Base-by-base conservation (phyloP, 179 eudicot genomes). In the Silene noctiflora region DNA sequence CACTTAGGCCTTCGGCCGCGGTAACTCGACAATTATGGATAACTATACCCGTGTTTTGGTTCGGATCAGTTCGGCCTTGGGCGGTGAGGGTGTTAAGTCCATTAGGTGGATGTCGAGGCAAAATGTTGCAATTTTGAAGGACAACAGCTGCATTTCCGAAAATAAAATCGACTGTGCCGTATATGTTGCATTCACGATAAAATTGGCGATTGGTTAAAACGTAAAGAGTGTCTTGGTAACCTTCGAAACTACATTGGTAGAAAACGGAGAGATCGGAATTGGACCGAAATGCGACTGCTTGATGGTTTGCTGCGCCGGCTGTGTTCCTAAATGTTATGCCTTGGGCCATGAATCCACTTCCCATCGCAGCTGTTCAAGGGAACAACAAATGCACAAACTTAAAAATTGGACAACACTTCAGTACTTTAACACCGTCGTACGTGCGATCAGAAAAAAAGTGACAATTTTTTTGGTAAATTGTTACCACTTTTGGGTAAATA, bases 201-300 rank as follows among this genome's bases (percentile, higher is more conserved):
- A 81, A 84, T 67, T 84, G 87, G 3, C 87, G 81, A 20, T 81
- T 84, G 2, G 87, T 60, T 81, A 53, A 70, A 1, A 79, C 83
- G 22, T 81, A 84, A 12, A 84, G 87, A 0, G 87, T 84, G 79
- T 84, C 87, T 53, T 84, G 87, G 63, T 76, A 84, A 1, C 87
- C 87, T 56, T 81, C 87, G 13, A 84, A 76, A 56, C 83, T 51
- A 21, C 87, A 84, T 21, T 76, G 48, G 71, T 84, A 84, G 83
- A 84, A 84, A 31, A 84, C 87, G 0, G 87, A 84, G 62, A 81
- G 73, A 58, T 84, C 84, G 0, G 87, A 79, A 39, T 68, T 78
- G 10, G 81, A 81, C 8, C 83, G 84, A 51, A 84, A 71, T 1
- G 87, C 87, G 16, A 84, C 87, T 0, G 87, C 87, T 44, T 84